Base-by-base conservation (phyloP, 495 filamentous ascomycete genomes). In the Neurospora sp. region DNA sequence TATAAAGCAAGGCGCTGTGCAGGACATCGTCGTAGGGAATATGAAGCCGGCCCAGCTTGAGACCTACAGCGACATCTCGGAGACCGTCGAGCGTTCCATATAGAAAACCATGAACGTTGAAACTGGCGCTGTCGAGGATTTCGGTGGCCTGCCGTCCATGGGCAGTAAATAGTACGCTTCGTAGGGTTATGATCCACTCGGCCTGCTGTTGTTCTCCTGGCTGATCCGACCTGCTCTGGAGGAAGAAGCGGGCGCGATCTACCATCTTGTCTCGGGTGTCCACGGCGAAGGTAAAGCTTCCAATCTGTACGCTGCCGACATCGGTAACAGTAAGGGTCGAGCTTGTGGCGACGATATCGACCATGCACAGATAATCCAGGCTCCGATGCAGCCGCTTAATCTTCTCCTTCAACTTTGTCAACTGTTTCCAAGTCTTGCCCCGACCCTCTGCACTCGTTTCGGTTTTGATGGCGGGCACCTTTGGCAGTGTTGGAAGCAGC, bases 41-140 rank as follows among this genome's bases (percentile, higher is more conserved):
- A 79, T 95, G 95, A 37, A 99, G 83, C 69, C 94, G 88, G 45
- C 96, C 96, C 59, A 98, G 84, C 79, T 98, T 98, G 61, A 98
- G 84, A 2, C 93, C 90, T 75, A 99, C 89, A 3, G 94, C 93
- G 1, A 93, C 90, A 84, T 98, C 96, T 48, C 93, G 88, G 4
- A 99, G 89, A 14, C 94, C 95, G 59, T 97, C 93, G 12, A 93
- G 82, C 42, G 93, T 89, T 74, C 92, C 92, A 81, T 95, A 94
- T n/a, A 99, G 86, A 70, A 96, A 88, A 17, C 96, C 96, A 80
- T 98, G 94, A 68, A 98, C 86, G 74, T 97, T 97, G 69, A 98
- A 83, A 16, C 90, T 92, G 69, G 92, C 90, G 76, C 92, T 90
- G 79, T 99, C 96, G 79, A 99, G 80, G 3, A 99, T 80, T 80